These are phyloP conservation scores for Hortaea werneckii DNA, from an alignment of 2,329 filamentous ascomycete genomes.

Conservation along the genomic window DNA sequence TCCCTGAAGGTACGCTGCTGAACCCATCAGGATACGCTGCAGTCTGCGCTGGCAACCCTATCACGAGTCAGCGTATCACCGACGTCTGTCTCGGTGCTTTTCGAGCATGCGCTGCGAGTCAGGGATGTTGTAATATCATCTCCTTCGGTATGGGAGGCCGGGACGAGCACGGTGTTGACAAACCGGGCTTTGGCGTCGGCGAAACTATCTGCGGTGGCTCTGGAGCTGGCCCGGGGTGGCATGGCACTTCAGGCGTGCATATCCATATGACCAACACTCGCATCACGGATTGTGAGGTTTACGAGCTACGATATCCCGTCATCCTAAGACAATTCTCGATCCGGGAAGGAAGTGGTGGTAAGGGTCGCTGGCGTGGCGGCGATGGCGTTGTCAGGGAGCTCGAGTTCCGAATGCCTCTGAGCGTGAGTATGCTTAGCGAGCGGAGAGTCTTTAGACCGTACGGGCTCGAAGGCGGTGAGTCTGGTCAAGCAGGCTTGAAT, in stretches of 20 bases:
- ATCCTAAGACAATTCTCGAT: slow-evolving; percentile 25
- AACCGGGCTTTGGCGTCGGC: slow-evolving; percentile 24
- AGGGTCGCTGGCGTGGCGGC: slow-evolving; percentile 21
- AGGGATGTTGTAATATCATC: slow-evolving; percentile 24
- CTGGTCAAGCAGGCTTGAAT: slow-evolving; percentile 24
- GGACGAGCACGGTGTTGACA: slow-evolving; percentile 11
- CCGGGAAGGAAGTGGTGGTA: slow-evolving; percentile 21
- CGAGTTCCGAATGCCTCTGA: slow-evolving; percentile 21
- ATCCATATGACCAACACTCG: slow-evolving; percentile 30
- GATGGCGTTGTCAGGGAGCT: slow-evolving; percentile 24
- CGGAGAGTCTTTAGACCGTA: slow-evolving; percentile 24
- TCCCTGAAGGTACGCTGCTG: slow-evolving; percentile 21
- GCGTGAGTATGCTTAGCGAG: slow-evolving; percentile 24
- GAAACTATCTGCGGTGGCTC: slow-evolving; percentile 29
- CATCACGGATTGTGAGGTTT: slow-evolving; percentile 27
- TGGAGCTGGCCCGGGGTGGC: slow-evolving; percentile 25
- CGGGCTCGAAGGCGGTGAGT: slow-evolving; percentile 23
- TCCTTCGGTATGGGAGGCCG: slow-evolving; percentile 21
- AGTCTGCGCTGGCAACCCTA: slow-evolving; percentile 22
- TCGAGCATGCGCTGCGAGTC: slow-evolving; percentile 20
- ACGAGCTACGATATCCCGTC: slow-evolving; percentile 28
- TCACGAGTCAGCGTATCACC: slow-evolving; percentile 24
- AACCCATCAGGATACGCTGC: slow-evolving; percentile 20
- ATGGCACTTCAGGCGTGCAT: slow-evolving; percentile 25
- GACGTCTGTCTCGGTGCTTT: slow-evolving; percentile 26